Evolutionary conservation across 2,329 filamentous ascomycete genomes (phyloP).

Genomic region (Fusarium piperis): DNA sequence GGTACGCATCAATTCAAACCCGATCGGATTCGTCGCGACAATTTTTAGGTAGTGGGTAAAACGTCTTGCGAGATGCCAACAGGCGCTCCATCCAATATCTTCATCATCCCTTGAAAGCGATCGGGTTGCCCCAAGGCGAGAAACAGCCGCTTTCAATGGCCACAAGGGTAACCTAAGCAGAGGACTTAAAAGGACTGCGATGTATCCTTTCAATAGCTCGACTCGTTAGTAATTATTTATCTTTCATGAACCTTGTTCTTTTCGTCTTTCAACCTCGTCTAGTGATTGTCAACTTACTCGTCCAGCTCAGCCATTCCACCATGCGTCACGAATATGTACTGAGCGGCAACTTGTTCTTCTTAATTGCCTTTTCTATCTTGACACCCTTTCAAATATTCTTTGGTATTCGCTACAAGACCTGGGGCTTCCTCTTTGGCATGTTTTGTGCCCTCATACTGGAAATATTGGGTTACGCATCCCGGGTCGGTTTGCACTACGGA

Average conservation of each 20-base stretch:
- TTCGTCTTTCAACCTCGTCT: not conserved
- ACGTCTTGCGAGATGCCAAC: not conserved
- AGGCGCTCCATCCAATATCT: not conserved
- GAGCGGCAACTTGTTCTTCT: not conserved
- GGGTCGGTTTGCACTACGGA: not conserved
- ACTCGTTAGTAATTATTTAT: not conserved
- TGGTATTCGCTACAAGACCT: not conserved
- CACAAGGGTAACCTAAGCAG: not conserved
- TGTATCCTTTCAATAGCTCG: not conserved
- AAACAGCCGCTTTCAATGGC: not conserved
- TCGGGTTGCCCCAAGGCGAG: not conserved
- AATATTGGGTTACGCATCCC: not conserved
- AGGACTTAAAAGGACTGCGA: not conserved
- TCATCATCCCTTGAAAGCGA: not conserved
- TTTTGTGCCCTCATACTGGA: not conserved
- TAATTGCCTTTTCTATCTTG: not conserved
- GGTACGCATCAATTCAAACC: not conserved
- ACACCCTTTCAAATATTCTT: not conserved
- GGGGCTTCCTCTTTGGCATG: not conserved
- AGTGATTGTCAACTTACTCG: not conserved
- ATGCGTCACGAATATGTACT: not conserved
- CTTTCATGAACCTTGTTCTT: not conserved
- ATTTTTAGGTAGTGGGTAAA: not conserved
- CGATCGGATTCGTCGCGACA: not conserved
- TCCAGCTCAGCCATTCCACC: not conserved